A percentile compares a stretch with the other conserved stretches of the same genome.
These are phyloP conservation scores for Stereocaulon alpinum DNA, from an alignment of 495 filamentous ascomycete species.

Conservation along the genomic window DNA sequence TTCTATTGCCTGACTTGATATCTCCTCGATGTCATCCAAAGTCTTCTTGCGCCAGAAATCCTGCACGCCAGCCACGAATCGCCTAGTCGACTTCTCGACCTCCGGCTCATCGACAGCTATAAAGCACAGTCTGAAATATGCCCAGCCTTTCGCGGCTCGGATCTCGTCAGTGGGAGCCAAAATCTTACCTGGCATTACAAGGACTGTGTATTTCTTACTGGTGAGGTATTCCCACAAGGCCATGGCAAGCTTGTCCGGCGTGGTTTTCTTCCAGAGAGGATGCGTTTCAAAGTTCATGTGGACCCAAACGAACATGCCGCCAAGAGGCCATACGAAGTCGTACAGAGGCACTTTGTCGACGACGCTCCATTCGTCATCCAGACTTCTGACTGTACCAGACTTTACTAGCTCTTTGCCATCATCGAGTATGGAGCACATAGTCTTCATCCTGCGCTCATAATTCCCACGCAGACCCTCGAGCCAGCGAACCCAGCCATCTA, in stretches of 20 bases:
- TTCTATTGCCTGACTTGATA: neutral
- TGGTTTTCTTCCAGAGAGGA: constrained; percentile 47
- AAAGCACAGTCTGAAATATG: constrained; percentile 73
- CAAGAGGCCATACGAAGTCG: constrained; percentile 68
- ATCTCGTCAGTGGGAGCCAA: constrained; percentile 58
- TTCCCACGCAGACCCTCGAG: constrained; percentile 66
- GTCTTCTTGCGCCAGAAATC: constrained; percentile 67
- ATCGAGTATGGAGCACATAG: constrained; percentile 62
- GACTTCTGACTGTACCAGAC: constrained; percentile 26
- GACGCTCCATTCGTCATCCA: constrained; percentile 51
- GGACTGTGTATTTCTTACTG: constrained; percentile 51
- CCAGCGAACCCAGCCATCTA: constrained; percentile 84
- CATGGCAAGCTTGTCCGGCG: constrained; percentile 35
- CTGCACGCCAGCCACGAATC: constrained; percentile 57
- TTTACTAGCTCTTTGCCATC: constrained; percentile 50
- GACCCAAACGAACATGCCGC: constrained; percentile 91
- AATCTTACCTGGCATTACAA: constrained; percentile 57
- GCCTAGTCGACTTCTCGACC: constrained; percentile 43
- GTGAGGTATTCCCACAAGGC: constrained; percentile 69
- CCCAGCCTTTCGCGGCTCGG: constrained; percentile 43
- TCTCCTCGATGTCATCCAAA: constrained; percentile 48
- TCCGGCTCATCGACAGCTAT: constrained; percentile 66
- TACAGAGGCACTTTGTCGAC: constrained; percentile 61
- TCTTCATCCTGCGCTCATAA: constrained; percentile 74
- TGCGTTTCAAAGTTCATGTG: constrained; percentile 57